phyloP scores from a whole-genome alignment of 1,284 basidiomycete genomes.

The Veloboletus limbatus region DNA sequence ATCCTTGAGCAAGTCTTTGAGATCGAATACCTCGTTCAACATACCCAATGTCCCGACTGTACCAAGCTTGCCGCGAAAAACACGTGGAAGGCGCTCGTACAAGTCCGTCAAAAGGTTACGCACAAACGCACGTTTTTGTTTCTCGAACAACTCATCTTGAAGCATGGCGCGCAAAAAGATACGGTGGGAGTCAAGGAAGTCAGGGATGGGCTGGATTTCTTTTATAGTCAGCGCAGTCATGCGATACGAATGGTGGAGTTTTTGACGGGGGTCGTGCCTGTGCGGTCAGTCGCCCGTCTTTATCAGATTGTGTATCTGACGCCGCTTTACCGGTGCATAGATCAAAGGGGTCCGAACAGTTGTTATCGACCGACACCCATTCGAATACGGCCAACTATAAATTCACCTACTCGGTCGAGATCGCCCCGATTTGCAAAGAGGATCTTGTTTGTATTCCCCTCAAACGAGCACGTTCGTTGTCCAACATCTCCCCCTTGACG shows the following conservation, averaged over 20 bases:
- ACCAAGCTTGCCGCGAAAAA: conserved; percentile 95
- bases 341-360: conserved; percentile 89
- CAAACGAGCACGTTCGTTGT: conserved; percentile 77
- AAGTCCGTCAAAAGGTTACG: conserved; percentile 95
- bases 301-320: not conserved
- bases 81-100: conserved; percentile 96
- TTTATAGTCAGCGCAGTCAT: conserved; percentile 87
- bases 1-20: conserved; percentile 98
- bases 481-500: conserved; percentile 86
- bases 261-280: conserved; percentile 82
- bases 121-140: conserved; percentile 98
- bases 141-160: conserved; percentile 96
- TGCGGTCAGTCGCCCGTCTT: conserved; percentile 54
- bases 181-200: conserved; percentile 93
- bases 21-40: conserved; percentile 93
- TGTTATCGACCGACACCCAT: conserved; percentile 92
- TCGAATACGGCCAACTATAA: conserved; percentile 94
- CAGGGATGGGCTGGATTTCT: conserved; percentile 95
- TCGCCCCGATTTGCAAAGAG: conserved; percentile 96
- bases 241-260: conserved; percentile 99
- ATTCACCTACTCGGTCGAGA: conserved; percentile 97
- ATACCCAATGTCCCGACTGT: conserved; percentile 95
- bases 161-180: conserved; percentile 96
- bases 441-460: conserved; percentile 90
- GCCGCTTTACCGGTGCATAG: conserved; percentile 37